Evolutionary conservation across 2,329 filamentous ascomycete species (phyloP).

Genomic region (Pestalotiopsis sp.): DNA sequence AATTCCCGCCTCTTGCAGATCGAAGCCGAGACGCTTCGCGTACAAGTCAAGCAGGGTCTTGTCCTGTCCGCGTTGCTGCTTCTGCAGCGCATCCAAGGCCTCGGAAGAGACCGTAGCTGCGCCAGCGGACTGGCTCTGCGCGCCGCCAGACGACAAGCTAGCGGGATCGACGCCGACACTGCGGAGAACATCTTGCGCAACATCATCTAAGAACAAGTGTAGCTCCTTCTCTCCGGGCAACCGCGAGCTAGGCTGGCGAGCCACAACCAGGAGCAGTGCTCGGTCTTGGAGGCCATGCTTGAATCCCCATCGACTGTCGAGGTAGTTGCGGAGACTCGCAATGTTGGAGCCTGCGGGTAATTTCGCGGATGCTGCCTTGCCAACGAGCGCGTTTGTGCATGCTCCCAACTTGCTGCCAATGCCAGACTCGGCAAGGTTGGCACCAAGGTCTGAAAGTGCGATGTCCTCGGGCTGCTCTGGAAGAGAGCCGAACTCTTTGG

Average conservation of each 20-base stretch:
- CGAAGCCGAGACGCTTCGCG: slow-evolving; percentile 8
- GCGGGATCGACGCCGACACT: slow-evolving; percentile 6
- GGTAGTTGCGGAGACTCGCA: slow-evolving; percentile 6
- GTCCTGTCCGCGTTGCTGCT: slow-evolving; percentile 5
- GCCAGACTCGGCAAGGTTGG: slow-evolving; percentile 29
- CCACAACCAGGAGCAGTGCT: not conserved
- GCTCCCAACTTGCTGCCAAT: slow-evolving; percentile 30
- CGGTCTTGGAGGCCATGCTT: slow-evolving; percentile 12
- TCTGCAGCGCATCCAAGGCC: slow-evolving; percentile 10
- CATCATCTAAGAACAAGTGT: slow-evolving; percentile 8
- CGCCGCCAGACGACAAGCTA: not conserved
- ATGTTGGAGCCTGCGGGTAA: slow-evolving; percentile 10
- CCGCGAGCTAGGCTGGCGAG: slow-evolving; percentile 1
- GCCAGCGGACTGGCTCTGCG: not conserved
- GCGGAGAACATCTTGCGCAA: slow-evolving; percentile 4
- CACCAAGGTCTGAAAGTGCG: slow-evolving; percentile 32
- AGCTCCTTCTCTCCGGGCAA: slow-evolving; percentile 9
- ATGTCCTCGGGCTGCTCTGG: slow-evolving; percentile 42
- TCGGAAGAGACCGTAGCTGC: slow-evolving; percentile 3
- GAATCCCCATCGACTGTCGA: slow-evolving; percentile 10
- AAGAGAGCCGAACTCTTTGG: slow-evolving; percentile 38
- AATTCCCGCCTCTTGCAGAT: not conserved
- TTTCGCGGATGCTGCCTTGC: slow-evolving; percentile 18
- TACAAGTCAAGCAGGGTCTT: slow-evolving; percentile 10
- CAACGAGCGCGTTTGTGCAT: slow-evolving; percentile 20